A percentile compares a stretch with the other conserved stretches of the same genome.
Conservation (phyloP, 1,284 basidiomycete species). For the Melampsora allii-populina region DNA sequence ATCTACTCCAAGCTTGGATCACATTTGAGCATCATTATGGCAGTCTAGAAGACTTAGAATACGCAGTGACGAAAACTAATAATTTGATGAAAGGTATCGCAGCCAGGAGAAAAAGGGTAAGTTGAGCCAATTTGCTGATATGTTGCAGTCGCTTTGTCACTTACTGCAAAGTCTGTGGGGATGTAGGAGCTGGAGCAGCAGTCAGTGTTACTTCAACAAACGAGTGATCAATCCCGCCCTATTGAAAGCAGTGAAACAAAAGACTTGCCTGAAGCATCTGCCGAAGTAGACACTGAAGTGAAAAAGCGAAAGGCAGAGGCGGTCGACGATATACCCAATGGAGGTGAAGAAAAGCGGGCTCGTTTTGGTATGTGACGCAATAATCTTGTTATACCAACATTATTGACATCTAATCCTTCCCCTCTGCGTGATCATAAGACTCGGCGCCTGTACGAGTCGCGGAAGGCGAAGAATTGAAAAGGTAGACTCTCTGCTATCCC, state of each 20-base stretch:
- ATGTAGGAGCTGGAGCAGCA: neutral
- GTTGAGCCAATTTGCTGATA: slow-evolving; percentile 12
- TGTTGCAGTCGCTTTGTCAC: neutral
- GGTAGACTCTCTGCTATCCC: neutral
- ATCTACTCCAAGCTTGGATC: slow-evolving; percentile 41
- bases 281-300: neutral
- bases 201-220: neutral
- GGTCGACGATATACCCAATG: slow-evolving; percentile 1
- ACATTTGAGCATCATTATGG: slow-evolving; percentile 43
- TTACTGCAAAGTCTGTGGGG: neutral
- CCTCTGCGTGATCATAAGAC: neutral
- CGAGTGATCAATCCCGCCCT: neutral
- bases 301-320: slow-evolving; percentile 36
- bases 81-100: slow-evolving; percentile 43
- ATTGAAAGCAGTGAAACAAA: neutral
- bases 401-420: neutral
- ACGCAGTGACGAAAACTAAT: slow-evolving; percentile 26
- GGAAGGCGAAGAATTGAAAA: neutral
- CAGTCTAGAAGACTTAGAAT: slow-evolving; percentile 34
- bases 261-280: neutral
- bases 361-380: neutral
- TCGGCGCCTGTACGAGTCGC: neutral
- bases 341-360: slow-evolving; percentile 15
- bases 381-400: neutral
- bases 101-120: slow-evolving; percentile 34